Conservation (phyloP, 2,329 filamentous ascomycete genomes). For the Microcyclospora pomicola region DNA sequence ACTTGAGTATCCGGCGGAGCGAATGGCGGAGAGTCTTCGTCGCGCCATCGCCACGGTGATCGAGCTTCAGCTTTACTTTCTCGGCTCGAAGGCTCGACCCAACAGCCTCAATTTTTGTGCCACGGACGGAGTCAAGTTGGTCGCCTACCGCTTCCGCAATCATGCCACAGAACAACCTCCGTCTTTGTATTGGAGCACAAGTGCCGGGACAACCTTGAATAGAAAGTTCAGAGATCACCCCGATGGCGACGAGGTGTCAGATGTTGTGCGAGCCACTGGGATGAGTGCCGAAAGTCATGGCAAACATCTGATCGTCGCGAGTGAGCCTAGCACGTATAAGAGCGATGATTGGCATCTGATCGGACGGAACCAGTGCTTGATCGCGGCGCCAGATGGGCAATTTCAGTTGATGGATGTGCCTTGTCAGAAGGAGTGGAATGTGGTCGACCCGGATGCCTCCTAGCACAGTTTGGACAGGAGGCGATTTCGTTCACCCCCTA, state of each 20-base stretch:
- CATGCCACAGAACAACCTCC: conserved; percentile 39
- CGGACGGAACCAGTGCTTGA: conserved; percentile 32
- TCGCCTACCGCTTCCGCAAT: conserved; percentile 41
- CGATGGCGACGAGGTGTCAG: conserved; percentile 26
- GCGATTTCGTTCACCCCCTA: too few species aligned
- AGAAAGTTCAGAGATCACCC: conserved; percentile 38
- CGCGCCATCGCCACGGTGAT: conserved; percentile 31
- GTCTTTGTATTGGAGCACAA: conserved; percentile 34
- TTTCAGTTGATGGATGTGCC: conserved; percentile 26
- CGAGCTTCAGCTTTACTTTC: conserved; percentile 29
- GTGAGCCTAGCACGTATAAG: conserved; percentile 41
- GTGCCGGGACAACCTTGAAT: conserved; percentile 39
- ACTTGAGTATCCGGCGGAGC: conserved; percentile 25
- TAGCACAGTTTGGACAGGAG: too few species aligned
- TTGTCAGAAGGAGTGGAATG: conserved; percentile 28
- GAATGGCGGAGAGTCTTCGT: conserved; percentile 34
- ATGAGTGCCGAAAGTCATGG: conserved; percentile 29
- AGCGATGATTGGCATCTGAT: conserved; percentile 39
- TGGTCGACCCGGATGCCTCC: conserved; percentile 19
- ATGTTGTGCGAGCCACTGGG: conserved; percentile 14
- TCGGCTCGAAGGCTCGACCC: conserved; percentile 29
- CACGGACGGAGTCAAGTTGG: conserved; percentile 36
- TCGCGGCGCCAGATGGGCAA: conserved; percentile 26
- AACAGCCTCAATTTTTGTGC: conserved; percentile 40
- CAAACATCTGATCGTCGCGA: conserved; percentile 39